Evolutionary conservation across 2,329 filamentous ascomycete species (phyloP), one percentile per base, ranked within the genome.

Genomic region (Huntiella decipiens): DNA sequence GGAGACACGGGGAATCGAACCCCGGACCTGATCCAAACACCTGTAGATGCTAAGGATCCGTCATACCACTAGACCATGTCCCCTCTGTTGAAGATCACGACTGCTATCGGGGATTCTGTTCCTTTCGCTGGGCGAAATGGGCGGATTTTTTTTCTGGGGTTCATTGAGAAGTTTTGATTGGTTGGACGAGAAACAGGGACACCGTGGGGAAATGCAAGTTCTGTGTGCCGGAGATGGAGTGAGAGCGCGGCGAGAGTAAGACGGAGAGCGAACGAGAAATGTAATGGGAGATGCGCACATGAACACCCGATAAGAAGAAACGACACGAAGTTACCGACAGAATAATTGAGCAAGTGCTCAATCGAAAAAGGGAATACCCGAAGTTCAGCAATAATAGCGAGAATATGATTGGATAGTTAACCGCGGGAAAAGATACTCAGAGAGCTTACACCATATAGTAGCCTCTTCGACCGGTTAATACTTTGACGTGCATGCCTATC

Each of bases 1-100:
- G 47, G 47, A 46, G 47, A 49, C 47, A 46, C 47, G 44, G 44
- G 47, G 47, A 49, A 49, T 49, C 39, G 47, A 49, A 49, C 47
- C 47, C 47, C 44, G 47, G 47, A 49, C 47, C 47, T 46, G 47
- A 49, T 49, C 47, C 47, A 49, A 19, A 19, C 17, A 19, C 3
- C 17, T 19, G 4, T 4, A 42, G n/a, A 47, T 47, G 45, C 39
- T 43, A 47, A 47, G 45, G 45, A 43, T 47, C 45, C 38, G 45
- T 47, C 45, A 46, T 46, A 46, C 38, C 45, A 38, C 45, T 46
- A 46, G 45, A 46, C 39, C 33, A 43, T 43, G 45, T 47, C 45
- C 45, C 40, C 40, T 17, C 22, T 39, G 7, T 31, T 42, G 22
- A 13, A 32, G 32, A 32, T 12, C 4, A n/a, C 12, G 3, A 2